Conservation (phyloP, 2,329 filamentous ascomycete species). For the Mariannaea elegans region DNA sequence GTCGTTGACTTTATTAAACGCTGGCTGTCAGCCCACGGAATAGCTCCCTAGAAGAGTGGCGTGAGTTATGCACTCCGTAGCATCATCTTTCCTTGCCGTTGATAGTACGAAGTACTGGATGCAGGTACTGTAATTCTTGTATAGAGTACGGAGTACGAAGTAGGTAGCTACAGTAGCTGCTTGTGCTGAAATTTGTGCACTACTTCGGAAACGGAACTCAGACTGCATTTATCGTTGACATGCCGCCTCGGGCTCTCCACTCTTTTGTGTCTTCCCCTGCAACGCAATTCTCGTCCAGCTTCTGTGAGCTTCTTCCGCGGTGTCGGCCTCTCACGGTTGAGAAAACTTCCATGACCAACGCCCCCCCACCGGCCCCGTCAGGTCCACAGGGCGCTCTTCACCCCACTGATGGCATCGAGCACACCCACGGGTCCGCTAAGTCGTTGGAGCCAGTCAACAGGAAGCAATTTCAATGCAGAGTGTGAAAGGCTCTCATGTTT, state of each 20-base stretch:
- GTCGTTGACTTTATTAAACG: not conserved
- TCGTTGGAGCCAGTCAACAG: constrained; percentile 30
- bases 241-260: no score
- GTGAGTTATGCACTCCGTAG: no score
- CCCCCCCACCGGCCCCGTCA: constrained; percentile 28
- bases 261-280: constrained; percentile 7
- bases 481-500: not conserved
- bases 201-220: not conserved
- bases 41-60: no score
- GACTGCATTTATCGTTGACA: no score
- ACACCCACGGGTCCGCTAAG: constrained; percentile 19
- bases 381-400: constrained; percentile 26
- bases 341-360: constrained; percentile 38
- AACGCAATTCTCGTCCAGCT: not conserved
- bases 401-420: constrained; percentile 20
- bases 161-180: not conserved
- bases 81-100: no score
- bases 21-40: no score
- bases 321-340: constrained; percentile 32
- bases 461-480: constrained; percentile 33
- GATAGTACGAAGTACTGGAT: no score
- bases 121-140: no score
- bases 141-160: no score
- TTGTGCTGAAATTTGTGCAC: not conserved
- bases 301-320: not conserved